Evolutionary conservation across 1,139 yeast species (phyloP), one percentile per base, ranked within the genome.

Genomic region (Protomyces pachydermus): DNA sequence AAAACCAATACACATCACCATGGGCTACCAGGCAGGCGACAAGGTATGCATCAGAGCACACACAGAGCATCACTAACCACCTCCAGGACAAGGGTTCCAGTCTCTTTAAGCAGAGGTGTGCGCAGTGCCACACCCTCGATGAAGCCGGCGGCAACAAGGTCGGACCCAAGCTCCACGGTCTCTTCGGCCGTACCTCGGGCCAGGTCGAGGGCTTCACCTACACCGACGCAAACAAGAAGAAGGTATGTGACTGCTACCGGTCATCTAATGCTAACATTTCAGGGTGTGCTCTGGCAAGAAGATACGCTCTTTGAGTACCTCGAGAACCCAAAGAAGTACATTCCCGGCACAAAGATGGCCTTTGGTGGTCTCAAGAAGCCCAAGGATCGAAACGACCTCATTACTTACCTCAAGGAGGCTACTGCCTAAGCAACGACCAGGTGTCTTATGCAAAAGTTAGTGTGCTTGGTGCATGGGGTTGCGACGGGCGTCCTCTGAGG

Each of bases 321-420:
- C 60, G 96, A 88, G 81, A 95, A 93, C 89, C 98, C 98, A 82
- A 93, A 93, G 96, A 93, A 93, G 84, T 93, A 91, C 83, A 91
- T 93, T 74, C 98, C 98, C 76, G 98, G 98, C 80, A 93, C 98
- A 82, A 93, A 93, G 87, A 93, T 93, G 98, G 98, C 98, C 71
- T 93, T 93, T 75, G 98, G 97, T 82, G 98, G 98, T 82, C 86
- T 93, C 80, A 93, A 93, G 93, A 93, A 93, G 86, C 86, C 91
- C 72, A 93, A 91, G 88, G 98, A 93, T 84, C 90, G 98, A 86
- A 88, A 90, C 81, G 98, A 93, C 79, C 83, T 93, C 79, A 81
- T 93, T 75, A 84, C 98, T 73, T 93, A 58, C 56, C 62, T 58
- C 56, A 52, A 51, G 62, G 62, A 58, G 56, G 62, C 62, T 20